Evolutionary conservation across 1,139 yeast species (phyloP), one percentile per base, ranked within the genome.

Genomic region (Pichia sp.): DNA sequence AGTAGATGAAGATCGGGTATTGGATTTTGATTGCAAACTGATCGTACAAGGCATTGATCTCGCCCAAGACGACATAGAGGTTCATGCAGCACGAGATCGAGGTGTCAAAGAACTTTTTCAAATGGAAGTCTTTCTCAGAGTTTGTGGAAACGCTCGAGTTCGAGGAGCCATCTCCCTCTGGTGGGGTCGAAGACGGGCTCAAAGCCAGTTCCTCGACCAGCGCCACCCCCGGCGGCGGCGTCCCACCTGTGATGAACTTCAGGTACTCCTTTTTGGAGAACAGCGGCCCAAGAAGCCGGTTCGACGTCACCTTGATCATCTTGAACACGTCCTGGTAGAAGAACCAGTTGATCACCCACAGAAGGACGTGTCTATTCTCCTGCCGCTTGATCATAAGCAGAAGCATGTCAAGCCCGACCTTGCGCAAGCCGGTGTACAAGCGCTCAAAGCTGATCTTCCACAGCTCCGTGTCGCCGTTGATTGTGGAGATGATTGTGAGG

Each of bases 291-390:
- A 57, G 45, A 34, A 49, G 53, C n/a, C 53, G 45, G 11, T 55
- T 56, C 19, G 59, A 50, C 4, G 62, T 60, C n/a, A 64, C 59
- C 50, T 61, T 63, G n/a, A 59, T 54, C 44, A 59, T 50, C 38
- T 60, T 60, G 30, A 58, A 50, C 31, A 61, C 57, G 56, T 64
- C 66, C 44, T 62, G 63, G 48, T 60, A 62, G 44, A 64, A 61
- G 41, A 63, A 62, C 53, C 58, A 54, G 38, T 57, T 60, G 7
- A 64, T 47, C 4, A 58, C 56, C 63, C 65, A 61, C 8, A 50
- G 49, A 1, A 55, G 41, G 2, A 53, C 45, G 8, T 29, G 36
- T 30, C 43, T 55, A 34, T 53, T 50, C 6, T 44, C 38, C 5
- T 46, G 44, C 8, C 57, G 48, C 19, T 50, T 51, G 23, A 61